These are phyloP conservation scores for Corchorus capsularis DNA, from an alignment of 345 rosid genomes.

Conservation along the genomic window DNA sequence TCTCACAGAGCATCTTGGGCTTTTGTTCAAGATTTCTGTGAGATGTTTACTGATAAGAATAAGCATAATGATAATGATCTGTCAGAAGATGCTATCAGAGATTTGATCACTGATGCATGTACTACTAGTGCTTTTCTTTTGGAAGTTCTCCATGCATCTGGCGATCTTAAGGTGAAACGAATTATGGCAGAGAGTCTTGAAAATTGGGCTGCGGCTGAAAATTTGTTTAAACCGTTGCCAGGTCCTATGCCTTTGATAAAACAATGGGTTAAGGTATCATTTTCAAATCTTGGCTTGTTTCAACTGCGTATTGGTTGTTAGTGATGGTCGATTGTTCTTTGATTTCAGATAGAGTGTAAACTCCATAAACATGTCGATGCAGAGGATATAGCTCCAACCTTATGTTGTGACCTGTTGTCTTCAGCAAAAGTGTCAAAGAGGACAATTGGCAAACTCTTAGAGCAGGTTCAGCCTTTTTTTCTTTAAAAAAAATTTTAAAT, in stretches of 20 bases:
- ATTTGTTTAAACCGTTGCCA: constrained; percentile 46
- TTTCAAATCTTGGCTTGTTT: constrained; percentile 18
- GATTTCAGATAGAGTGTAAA: constrained; percentile 59
- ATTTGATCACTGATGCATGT: constrained; percentile 62
- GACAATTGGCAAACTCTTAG: constrained; percentile 55
- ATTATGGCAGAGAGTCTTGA: constrained; percentile 50
- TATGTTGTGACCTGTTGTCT: constrained; percentile 54
- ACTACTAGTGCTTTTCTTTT: constrained; percentile 62
- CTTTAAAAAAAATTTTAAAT: not conserved
- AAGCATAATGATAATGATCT: constrained; percentile 34
- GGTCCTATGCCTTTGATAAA: constrained; percentile 72
- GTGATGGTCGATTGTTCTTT: constrained; percentile 33
- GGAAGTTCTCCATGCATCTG: constrained; percentile 73
- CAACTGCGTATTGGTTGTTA: constrained; percentile 25
- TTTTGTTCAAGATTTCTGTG: constrained; percentile 50
- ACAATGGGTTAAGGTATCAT: constrained; percentile 91
- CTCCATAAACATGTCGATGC: constrained; percentile 35
- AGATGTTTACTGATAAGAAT: constrained; percentile 39
- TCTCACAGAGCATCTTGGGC: constrained; percentile 81
- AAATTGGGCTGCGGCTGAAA: constrained; percentile 68
- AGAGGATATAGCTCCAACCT: constrained; percentile 43
- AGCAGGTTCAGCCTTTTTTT: constrained; percentile 62
- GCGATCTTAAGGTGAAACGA: constrained; percentile 40
- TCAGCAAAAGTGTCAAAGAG: constrained; percentile 44
- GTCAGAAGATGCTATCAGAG: constrained; percentile 53